phyloP scores from a whole-genome alignment of 495 filamentous ascomycete genomes.

The Penicillium atrosanguineum region DNA sequence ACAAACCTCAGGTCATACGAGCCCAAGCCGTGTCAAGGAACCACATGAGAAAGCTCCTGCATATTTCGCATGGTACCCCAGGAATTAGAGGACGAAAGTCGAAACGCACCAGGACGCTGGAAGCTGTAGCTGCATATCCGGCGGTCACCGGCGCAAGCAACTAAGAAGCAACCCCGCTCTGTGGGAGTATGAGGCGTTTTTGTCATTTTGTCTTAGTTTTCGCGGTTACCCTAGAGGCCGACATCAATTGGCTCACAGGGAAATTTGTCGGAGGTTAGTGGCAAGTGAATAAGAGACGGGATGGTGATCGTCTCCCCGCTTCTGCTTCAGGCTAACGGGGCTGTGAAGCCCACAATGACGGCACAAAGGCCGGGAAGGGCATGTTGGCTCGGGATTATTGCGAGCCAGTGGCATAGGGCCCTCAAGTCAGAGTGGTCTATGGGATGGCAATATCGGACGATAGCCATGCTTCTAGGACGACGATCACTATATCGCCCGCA shows the following conservation, averaged over 20 bases:
- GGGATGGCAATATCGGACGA: neutral
- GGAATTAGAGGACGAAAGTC: neutral
- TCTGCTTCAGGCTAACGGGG: neutral
- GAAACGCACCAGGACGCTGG: neutral
- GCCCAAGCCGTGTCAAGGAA: too few relatives aligned
- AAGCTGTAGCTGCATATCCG: neutral
- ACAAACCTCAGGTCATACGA: too few relatives aligned
- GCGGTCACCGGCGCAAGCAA: constrained; percentile 8
- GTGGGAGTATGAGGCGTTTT: neutral
- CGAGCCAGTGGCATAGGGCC: neutral
- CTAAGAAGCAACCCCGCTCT: neutral
- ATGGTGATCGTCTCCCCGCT: neutral
- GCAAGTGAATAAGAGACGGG: neutral
- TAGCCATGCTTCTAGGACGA: neutral
- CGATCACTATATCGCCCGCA: neutral
- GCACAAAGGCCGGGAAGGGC: neutral
- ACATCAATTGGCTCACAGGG: neutral
- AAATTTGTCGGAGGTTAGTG: neutral
- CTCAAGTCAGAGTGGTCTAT: constrained; percentile 4
- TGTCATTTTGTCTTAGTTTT: neutral
- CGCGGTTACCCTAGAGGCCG: neutral
- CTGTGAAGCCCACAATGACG: neutral
- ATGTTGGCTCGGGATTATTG: constrained; percentile 3
- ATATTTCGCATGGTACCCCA: too few relatives aligned
- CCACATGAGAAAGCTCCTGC: too few relatives aligned